A percentile compares a stretch with the other conserved stretches of the same genome.
phyloP scores from a whole-genome alignment of 176 grass and related monocot species.

The Urochloa ruziziensis region DNA sequence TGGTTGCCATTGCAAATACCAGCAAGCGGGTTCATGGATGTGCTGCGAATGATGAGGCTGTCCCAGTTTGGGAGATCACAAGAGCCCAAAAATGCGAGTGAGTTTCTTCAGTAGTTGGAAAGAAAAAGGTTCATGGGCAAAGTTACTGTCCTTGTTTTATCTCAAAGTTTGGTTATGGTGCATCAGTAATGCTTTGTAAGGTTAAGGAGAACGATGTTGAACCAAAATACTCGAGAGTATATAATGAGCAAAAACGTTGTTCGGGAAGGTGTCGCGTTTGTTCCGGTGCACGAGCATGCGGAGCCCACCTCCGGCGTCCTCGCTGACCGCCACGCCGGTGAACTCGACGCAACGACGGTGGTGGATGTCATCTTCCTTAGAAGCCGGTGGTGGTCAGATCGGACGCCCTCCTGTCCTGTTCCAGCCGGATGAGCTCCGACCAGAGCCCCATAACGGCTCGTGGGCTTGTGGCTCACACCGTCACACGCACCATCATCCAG shows the following conservation, averaged over 20 bases:
- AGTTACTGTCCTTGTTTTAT: background rate
- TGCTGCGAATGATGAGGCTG: background rate
- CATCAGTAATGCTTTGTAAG: background rate
- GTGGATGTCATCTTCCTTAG: too few relatives aligned
- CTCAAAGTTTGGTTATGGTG: background rate
- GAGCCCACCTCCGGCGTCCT: too few relatives aligned
- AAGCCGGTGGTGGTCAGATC: too few relatives aligned
- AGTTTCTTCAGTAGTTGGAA: background rate
- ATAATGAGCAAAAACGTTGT: background rate
- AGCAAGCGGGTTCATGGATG: conserved; percentile 25
- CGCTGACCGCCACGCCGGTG: too few relatives aligned
- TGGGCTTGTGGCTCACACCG: too few relatives aligned
- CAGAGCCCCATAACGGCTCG: too few relatives aligned
- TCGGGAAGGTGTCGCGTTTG: background rate
- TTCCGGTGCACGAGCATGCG: background rate
- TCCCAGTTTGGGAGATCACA: conserved; percentile 68
- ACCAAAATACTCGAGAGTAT: background rate
- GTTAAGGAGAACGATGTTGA: background rate
- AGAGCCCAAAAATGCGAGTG: conserved; percentile 73
- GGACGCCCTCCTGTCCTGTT: too few relatives aligned
- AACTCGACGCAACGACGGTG: too few relatives aligned
- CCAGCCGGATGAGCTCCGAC: too few relatives aligned
- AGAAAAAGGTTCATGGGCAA: background rate
- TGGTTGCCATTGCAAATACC: conserved; percentile 66
- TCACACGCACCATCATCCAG: too few relatives aligned